Evolutionary conservation across 192 early-diverging fungal species (phyloP).

Genomic region (Coemansia sp.): DNA sequence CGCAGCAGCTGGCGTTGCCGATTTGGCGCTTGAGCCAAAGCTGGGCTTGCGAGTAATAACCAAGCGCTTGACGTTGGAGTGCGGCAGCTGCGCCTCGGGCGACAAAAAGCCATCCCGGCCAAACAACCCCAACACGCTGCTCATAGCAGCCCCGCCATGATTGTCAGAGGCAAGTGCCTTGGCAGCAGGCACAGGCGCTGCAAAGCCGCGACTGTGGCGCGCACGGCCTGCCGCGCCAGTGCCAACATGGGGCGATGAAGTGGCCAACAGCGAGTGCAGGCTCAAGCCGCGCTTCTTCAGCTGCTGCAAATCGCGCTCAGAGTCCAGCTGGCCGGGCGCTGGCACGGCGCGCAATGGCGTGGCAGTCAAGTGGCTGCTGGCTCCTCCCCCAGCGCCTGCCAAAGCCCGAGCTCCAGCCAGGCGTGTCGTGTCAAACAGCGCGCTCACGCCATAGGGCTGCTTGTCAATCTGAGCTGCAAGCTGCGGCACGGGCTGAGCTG

Average conservation of each 20-base stretch:
- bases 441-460: slow-evolving; percentile 84
- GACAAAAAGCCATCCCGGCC: slow-evolving; percentile 57
- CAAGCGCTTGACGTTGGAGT: slow-evolving; percentile 70
- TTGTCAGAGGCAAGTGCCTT: slow-evolving; percentile 26
- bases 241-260: slow-evolving; percentile 65
- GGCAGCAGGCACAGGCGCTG: slow-evolving; percentile 30
- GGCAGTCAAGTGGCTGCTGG: slow-evolving; percentile 43
- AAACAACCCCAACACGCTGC: slow-evolving; percentile 14
- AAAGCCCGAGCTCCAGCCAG: slow-evolving; percentile 8
- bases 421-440: slow-evolving; percentile 64
- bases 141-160: slow-evolving; percentile 1
- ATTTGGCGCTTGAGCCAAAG: slow-evolving; percentile 10
- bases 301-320: slow-evolving; percentile 12
- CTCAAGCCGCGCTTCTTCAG: slow-evolving; percentile 67
- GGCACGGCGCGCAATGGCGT: slow-evolving; percentile 32
- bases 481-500: not conserved
- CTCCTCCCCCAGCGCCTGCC: not conserved
- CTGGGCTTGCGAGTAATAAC: slow-evolving; percentile 55
- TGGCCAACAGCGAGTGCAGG: slow-evolving; percentile 65
- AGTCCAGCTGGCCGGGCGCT: slow-evolving; percentile 29
- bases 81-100: slow-evolving; percentile 67
- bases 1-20: slow-evolving; percentile 8
- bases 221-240: not conserved
- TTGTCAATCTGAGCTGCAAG: slow-evolving; percentile 76
- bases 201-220: slow-evolving; percentile 60